Conservation (phyloP, 805 yeast species). For the Pichia gijzeniarum region DNA sequence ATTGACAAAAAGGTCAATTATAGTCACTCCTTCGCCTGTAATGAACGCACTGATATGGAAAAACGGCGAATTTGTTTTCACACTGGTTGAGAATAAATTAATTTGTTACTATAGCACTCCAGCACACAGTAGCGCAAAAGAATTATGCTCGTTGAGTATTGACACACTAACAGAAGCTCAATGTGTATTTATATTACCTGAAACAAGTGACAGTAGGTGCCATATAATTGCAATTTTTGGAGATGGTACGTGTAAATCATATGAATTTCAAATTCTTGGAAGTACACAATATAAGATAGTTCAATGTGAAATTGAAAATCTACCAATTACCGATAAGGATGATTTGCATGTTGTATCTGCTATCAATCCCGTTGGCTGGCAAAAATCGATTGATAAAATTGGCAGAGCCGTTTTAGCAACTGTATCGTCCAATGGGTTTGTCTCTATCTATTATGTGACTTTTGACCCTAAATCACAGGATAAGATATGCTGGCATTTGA, state of each 20-base stretch:
- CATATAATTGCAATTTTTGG: conserved; percentile 48
- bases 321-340: conserved; percentile 34
- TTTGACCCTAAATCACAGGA: conserved; percentile 16
- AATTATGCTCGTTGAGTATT: conserved; percentile 12
- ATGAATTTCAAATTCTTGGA: conserved; percentile 32
- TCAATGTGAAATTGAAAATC: conserved; percentile 27
- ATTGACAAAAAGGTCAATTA: conserved; percentile 30
- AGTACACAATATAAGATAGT: conserved; percentile 24
- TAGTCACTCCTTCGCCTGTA: conserved; percentile 41
- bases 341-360: conserved; percentile 32
- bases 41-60: conserved; percentile 43
- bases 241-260: conserved; percentile 31
- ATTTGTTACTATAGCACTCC: conserved; percentile 48
- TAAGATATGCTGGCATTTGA: conserved; percentile 46
- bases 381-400: conserved; percentile 23
- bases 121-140: conserved; percentile 17
- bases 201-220: conserved; percentile 24
- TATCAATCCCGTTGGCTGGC: conserved; percentile 65
- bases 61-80: conserved; percentile 39
- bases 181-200: conserved; percentile 34
- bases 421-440: conserved; percentile 46
- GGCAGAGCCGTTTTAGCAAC: conserved; percentile 49
- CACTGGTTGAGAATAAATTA: conserved; percentile 38
- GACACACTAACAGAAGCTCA: conserved; percentile 15
- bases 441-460: conserved; percentile 41